Conservation (phyloP, 306 rosid genomes). For the Medicago lupulina region DNA sequence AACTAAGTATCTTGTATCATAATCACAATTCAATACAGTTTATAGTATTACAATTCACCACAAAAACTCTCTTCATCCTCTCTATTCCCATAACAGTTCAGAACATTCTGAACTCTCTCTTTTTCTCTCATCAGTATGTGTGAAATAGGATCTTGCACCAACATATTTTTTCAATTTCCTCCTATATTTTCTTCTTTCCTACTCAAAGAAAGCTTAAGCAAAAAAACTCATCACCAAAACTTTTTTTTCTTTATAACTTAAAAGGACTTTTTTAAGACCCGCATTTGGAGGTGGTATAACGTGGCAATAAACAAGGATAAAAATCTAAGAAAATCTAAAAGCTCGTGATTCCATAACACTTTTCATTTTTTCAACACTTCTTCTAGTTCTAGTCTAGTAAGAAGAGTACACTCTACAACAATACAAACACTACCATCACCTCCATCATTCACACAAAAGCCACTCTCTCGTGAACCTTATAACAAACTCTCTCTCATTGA, state of each 20-base stretch:
- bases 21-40: too few species aligned
- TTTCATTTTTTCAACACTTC: conserved; percentile 1
- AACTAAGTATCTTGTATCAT: too few species aligned
- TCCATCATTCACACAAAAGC: conserved; percentile 16
- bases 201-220: not conserved
- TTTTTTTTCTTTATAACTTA: not conserved
- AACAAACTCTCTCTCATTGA: conserved; percentile 11
- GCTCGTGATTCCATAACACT: conserved; percentile 49
- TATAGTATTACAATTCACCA: too few species aligned
- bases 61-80: too few species aligned
- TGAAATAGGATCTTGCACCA: too few species aligned
- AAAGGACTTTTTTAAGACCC: not conserved
- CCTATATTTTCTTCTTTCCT: too few species aligned
- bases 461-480: conserved; percentile 31
- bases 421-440: conserved; percentile 24
- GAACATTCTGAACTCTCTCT: too few species aligned
- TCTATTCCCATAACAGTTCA: too few species aligned
- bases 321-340: not conserved
- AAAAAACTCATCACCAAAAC: not conserved
- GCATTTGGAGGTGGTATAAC: not conserved
- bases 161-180: too few species aligned
- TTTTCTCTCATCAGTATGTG: too few species aligned
- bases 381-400: not conserved
- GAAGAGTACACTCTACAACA: not conserved
- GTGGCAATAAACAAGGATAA: not conserved